Base-by-base conservation (phyloP, 352 stramenopile species). In the Pythium phragmiticola region DNA sequence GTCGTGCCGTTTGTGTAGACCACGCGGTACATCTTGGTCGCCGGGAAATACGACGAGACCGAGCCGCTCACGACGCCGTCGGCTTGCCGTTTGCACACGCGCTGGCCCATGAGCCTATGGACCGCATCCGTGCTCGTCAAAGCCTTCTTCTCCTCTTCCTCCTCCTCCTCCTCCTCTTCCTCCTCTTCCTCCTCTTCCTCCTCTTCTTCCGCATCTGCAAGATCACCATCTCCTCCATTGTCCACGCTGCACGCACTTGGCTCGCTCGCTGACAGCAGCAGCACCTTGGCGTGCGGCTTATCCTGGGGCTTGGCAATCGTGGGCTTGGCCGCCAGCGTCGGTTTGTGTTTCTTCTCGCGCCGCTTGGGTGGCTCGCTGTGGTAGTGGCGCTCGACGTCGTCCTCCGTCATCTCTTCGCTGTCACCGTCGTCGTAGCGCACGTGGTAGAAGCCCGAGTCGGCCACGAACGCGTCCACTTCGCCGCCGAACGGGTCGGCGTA, bases 331-430 rank as follows among this genome's bases (percentile, higher is more conserved):
- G 0, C 39, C 11, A 28, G 2, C 34, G 21, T 19, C 34, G 43
- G 19, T 16, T 21, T 52, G 45, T 33, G 21, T 14, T 23, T 26
- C 49, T 61, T 48, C 52, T 43, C 41, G 19, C 3, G 43, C 57
- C 50, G 58, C 57, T 56, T 62, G 36, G 23, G 49, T 17, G 41
- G 56, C 37, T 36, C 68, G 71, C 14, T 71, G 26, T 52, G 12
- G 12, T 80, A 75, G 52, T 92, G 63, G 9, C 36, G 50, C 23
- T 85, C 69, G 19, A 92, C 68, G 46, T 92, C 83, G 17, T 81
- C 73, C 58, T 92, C 83, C 1, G 81, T 90, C 83, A 92, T 92
- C 59, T 92, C 83, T 54, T 92, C 83, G 37, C 78, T 89, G 62
- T 92, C 83, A 23, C 81, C 83, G 52, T 92, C 83, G 43, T 92